Evolutionary conservation across 352 stramenopile genomes (phyloP), one percentile per base, ranked within the genome.

Genomic region (Aphanomyces invadans): DNA sequence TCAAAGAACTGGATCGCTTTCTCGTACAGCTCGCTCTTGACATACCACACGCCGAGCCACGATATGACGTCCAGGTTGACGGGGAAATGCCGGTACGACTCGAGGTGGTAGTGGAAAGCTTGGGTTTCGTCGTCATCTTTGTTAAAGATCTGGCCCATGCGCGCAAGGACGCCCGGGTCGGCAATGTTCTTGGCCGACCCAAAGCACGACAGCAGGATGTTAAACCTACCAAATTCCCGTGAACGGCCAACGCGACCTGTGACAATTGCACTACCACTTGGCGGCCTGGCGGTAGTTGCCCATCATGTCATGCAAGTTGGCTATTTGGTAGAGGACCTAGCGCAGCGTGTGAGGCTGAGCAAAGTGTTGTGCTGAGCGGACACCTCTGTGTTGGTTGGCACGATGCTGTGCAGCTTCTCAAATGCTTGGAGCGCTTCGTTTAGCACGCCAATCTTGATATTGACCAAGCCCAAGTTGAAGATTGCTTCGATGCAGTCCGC

Each of bases 1-100:
- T 98, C 83, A 62, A 99, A 99, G 73, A 97, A 99, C 52, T 95
- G 78, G 52, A 98, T 97, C 10, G 90, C 92, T 71, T 97, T 98
- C 70, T 98, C 94, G 72, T 98, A 98, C 70, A 98, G 79, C 69
- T 98, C 93, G 36, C 88, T 92, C 73, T 98, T 98, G 65, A 98
- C 92, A 69, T 97, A 98, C 93, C 93, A 98, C 19, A 98, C 89
- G 19, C 92, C 95, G 44, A 99, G 87, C 92, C 91, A 98, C 11
- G 85, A 95, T 60, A 98, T 98, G 42, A 98, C 92, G 71, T 98
- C 94, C 26, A 98, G 76, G 73, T 98, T 97, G 59, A 97, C 86
- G 7, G 95, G 96, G 69, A 97, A 98, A 65, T 97, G 90, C 33
- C 93, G 75, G 62, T 98, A 98, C 56, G 84, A 96, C 74, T 99